Percentiles rank a stretch among this genome's conserved stretches.
phyloP scores from a whole-genome alignment of 1,139 yeast species.

The Spencermartinsiella ligniputridi region DNA sequence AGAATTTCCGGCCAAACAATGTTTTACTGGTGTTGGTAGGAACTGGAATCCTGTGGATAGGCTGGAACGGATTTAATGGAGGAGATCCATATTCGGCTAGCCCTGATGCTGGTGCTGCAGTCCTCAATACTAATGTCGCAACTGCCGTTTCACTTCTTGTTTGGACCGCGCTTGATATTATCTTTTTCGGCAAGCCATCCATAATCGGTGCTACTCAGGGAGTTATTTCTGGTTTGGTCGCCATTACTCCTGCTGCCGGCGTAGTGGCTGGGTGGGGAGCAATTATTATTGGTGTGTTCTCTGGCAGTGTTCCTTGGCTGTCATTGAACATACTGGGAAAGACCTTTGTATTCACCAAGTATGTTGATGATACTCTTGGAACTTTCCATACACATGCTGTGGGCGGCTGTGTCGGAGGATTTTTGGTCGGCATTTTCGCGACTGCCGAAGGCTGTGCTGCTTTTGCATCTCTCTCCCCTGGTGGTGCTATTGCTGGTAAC shows the following conservation, averaged over 20 bases:
- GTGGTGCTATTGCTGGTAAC: constrained; percentile 9
- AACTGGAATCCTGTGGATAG: constrained; percentile 9
- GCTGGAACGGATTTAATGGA: constrained; percentile 10
- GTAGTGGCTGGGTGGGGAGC: constrained; percentile 10
- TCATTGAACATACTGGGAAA: constrained; percentile 8
- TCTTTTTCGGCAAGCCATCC: constrained; percentile 11
- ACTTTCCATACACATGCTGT: constrained; percentile 10
- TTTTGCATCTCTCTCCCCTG: constrained; percentile 6
- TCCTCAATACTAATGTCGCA: constrained; percentile 6
- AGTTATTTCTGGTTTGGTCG: constrained; percentile 43
- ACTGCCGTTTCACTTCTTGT: constrained; percentile 7
- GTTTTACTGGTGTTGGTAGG: constrained; percentile 7
- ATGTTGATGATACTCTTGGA: constrained; percentile 8
- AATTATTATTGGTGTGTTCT: constrained; percentile 6
- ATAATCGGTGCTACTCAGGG: constrained; percentile 10
- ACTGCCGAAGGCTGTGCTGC: constrained; percentile 9
- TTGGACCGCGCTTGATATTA: constrained; percentile 8
- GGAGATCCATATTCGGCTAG: constrained; percentile 10
- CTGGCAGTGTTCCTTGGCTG: constrained; percentile 8
- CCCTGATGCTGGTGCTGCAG: constrained; percentile 10
- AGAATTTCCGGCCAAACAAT: constrained; percentile 8
- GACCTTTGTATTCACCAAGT: constrained; percentile 1
- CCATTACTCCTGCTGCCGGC: constrained; percentile 61
- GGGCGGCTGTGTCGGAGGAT: constrained; percentile 9
- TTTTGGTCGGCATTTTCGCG: constrained; percentile 8